Base-by-base conservation (phyloP, 495 filamentous ascomycete genomes). In the Neurospora intermedia region DNA sequence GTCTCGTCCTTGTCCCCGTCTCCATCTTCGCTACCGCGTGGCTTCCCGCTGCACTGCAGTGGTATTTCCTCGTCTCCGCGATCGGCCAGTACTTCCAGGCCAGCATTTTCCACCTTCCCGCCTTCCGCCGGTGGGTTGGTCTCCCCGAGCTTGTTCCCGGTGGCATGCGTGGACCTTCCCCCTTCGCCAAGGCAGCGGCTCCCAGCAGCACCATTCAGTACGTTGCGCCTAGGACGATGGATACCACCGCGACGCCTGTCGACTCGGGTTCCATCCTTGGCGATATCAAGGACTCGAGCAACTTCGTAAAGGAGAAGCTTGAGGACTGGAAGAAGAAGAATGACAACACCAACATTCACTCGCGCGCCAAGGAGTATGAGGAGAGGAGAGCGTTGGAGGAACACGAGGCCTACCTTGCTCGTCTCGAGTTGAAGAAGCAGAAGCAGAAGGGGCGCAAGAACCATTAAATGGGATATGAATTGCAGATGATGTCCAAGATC, bases 11-110 rank as follows among this genome's bases (percentile, higher is more conserved):
- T 6, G 91, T 93, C 11, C 78, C 84, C 0, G 10, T 95, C 3
- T 87, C 88, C 31, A 83, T 92, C 39, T 11, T 85, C 10, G 87
- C 94, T 76, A 90, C 92, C 66, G 76, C 83, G 5, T 89, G 82
- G 77, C 84, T 91, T 78, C 92, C 95, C 0, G 89, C 88, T 15
- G 87, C 84, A 8, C 75, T 97, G 7, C 91, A 94, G 77, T 81
- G 93, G 59, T 92, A 91, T 80, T 94, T 99, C 82, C 77, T 87
- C 59, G 71, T 84, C 27, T 84, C 89, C 1, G 86, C 88, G 70
- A 1, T 86, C 0, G 81, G 92, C 40, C 87, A 89, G 18, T 75
- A 88, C 38, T 62, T 80, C 13, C 93, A 96, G 80, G 78, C 87
- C 2, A 76, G 80, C n/a, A 20, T 89, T 2, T 82, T 93, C 69